Conservation (phyloP, 495 filamentous ascomycete genomes). For the Letharia columbiana region DNA sequence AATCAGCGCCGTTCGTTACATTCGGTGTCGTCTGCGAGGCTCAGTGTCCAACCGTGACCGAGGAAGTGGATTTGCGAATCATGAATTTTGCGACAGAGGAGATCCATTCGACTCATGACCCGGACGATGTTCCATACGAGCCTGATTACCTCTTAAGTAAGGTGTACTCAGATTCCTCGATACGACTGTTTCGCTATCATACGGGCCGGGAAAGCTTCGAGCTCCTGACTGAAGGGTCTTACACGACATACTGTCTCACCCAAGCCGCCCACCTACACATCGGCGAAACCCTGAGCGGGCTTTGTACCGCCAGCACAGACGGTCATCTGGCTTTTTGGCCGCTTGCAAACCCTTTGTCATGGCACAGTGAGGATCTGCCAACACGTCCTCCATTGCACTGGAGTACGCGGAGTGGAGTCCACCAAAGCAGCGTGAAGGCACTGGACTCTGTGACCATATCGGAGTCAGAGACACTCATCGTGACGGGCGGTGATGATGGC, state of each 20-base stretch:
- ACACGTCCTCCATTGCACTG: constrained; percentile 2
- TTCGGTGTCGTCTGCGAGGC: constrained; percentile 57
- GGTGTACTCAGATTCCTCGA: constrained; percentile 69
- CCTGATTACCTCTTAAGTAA: constrained; percentile 48
- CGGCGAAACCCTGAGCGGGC: constrained; percentile 9
- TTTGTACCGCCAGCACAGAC: constrained; percentile 56
- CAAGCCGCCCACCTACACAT: constrained; percentile 49
- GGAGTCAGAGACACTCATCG: constrained; percentile 38
- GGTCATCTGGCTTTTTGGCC: constrained; percentile 52
- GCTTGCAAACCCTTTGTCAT: constrained; percentile 18
- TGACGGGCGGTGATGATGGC: constrained; percentile 83
- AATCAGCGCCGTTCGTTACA: constrained; percentile 43
- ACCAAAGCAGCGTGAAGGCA: constrained; percentile 69
- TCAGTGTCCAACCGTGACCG: constrained; percentile 47
- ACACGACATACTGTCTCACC: constrained; percentile 74
- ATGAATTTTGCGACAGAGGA: constrained; percentile 56
- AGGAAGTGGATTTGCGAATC: constrained; percentile 65
- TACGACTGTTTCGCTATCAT: constrained; percentile 57
- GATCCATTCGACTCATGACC: constrained; percentile 18
- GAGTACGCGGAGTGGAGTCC: constrained; percentile 35
- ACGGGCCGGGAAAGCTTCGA: constrained; percentile 37
- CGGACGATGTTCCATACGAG: constrained; percentile 5
- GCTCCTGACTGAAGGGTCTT: constrained; percentile 49
- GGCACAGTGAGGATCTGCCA: constrained; percentile 11
- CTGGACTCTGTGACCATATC: constrained; percentile 35